Conservation (phyloP, 1,139 yeast species). For the Pichia sp. region DNA sequence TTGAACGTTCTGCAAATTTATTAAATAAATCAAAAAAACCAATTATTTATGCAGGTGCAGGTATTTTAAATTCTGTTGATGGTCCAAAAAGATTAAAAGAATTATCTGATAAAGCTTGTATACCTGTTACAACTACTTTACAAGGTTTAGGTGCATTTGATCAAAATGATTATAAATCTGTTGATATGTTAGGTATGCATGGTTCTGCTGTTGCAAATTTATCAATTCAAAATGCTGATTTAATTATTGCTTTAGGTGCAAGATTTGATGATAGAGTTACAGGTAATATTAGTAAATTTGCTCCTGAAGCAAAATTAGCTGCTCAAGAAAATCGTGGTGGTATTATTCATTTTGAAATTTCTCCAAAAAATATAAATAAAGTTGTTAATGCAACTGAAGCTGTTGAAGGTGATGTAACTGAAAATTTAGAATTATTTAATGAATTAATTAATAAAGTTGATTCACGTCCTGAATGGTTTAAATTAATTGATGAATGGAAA, state of each 20-base stretch:
- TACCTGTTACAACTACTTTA: slow-evolving; percentile 92
- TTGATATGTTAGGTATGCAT: slow-evolving; percentile 98
- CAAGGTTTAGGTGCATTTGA: slow-evolving; percentile 94
- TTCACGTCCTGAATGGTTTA: slow-evolving; percentile 72
- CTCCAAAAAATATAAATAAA: slow-evolving; percentile 94
- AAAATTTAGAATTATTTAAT: slow-evolving; percentile 63
- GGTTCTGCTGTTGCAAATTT: slow-evolving; percentile 93
- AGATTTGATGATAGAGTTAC: slow-evolving; percentile 98
- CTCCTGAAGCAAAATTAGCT: slow-evolving; percentile 88
- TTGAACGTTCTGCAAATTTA: slow-evolving; percentile 69
- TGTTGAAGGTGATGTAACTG: slow-evolving; percentile 89
- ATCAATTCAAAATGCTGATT: slow-evolving; percentile 89
- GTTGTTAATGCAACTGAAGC: slow-evolving; percentile 97
- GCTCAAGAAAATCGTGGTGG: slow-evolving; percentile 90
- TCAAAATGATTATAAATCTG: slow-evolving; percentile 82
- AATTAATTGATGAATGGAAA: slow-evolving; percentile 73
- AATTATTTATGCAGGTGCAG: slow-evolving; percentile 85
- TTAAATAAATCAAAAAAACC: slow-evolving; percentile 83
- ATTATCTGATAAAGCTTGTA: slow-evolving; percentile 81
- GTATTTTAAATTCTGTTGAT: slow-evolving; percentile 70
- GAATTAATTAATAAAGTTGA: slow-evolving; percentile 62
- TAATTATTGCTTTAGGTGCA: slow-evolving; percentile 91
- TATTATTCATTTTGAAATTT: slow-evolving; percentile 89
- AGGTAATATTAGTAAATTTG: slow-evolving; percentile 76
- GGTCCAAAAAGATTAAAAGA: slow-evolving; percentile 79